Percentiles rank a stretch among this genome's conserved stretches.
Evolutionary conservation across 2,329 filamentous ascomycete species (phyloP).

Genomic region (Colletotrichum navitas): DNA sequence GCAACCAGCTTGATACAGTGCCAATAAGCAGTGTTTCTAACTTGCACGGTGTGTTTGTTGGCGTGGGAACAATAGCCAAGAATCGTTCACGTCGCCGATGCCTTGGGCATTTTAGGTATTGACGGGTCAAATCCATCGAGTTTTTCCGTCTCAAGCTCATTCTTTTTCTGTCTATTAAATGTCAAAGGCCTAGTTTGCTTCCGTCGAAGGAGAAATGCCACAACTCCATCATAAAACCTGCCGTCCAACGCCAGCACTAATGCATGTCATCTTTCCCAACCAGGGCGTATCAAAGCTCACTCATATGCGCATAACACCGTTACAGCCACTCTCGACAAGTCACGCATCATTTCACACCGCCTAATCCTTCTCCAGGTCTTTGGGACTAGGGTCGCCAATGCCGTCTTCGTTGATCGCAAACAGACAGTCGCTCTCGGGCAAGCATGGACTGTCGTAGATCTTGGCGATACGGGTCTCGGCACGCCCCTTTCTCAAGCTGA

Average conservation of each 20-base stretch:
- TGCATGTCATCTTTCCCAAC: conserved; percentile 43
- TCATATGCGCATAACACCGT: conserved; percentile 34
- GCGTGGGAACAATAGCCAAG: conserved; percentile 5
- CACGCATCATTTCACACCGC: background rate
- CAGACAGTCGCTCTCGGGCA: conserved; percentile 95
- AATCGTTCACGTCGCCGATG: background rate
- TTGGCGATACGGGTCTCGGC: conserved; percentile 98
- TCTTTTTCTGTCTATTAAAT: conserved; percentile 11
- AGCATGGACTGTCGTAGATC: conserved; percentile 97
- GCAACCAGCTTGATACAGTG: conserved; percentile 51
- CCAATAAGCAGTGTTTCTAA: background rate
- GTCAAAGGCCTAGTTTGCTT: background rate
- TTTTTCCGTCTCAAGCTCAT: conserved; percentile 21
- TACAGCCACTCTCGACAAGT: background rate
- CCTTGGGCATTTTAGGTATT: background rate
- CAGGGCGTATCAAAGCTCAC: conserved; percentile 14
- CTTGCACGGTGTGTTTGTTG: conserved; percentile 22
- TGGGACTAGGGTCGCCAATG: conserved; percentile 94
- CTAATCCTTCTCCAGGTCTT: conserved; percentile 90
- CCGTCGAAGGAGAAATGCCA: conserved; percentile 14
- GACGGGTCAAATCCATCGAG: background rate
- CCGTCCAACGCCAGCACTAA: conserved; percentile 50
- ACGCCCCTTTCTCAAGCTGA: conserved; percentile 95
- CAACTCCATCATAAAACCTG: conserved; percentile 24
- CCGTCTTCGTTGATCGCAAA: conserved; percentile 98